Evolutionary conservation across 2,329 filamentous ascomycete species (phyloP).

Genomic region (Trichoderma simmonsii): DNA sequence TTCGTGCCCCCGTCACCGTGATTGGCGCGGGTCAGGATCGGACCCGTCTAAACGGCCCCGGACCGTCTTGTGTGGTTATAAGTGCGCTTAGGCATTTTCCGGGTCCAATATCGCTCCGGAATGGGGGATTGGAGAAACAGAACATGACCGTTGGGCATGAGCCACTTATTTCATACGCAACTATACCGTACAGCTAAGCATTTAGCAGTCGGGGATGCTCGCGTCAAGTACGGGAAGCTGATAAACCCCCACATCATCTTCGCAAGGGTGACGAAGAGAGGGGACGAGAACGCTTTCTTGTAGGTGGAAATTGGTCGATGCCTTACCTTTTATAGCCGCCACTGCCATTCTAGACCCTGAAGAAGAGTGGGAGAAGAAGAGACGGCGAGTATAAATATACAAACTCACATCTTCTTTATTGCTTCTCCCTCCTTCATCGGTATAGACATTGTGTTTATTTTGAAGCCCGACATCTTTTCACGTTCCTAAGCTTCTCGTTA

Average conservation of each 20-base stretch:
- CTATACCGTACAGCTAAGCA: not conserved
- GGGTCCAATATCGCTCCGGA: constrained; percentile 4
- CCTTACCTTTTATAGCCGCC: constrained; percentile 12
- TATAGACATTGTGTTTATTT: not conserved
- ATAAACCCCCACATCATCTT: not conserved
- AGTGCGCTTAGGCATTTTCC: constrained; percentile 14
- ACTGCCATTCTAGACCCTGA: not conserved
- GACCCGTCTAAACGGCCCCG: constrained; percentile 10
- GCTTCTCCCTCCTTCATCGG: not conserved
- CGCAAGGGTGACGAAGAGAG: constrained; percentile 11
- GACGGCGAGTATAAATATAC: not conserved
- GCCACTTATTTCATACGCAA: constrained; percentile 3
- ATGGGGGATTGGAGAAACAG: not conserved
- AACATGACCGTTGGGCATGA: not conserved
- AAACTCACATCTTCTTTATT: not conserved
- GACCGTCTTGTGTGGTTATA: not conserved
- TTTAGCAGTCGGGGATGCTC: constrained; percentile 6
- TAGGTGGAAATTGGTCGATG: not conserved
- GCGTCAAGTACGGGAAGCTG: not conserved
- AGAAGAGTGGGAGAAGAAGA: not conserved
- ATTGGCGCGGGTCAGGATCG: constrained; percentile 14
- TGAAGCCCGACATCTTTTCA: not conserved
- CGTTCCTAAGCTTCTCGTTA: not conserved
- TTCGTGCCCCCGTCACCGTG: not conserved
- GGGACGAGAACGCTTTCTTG: not conserved